phyloP scores from a whole-genome alignment of 177 flowering plant species.

The Vitis hybrid region DNA sequence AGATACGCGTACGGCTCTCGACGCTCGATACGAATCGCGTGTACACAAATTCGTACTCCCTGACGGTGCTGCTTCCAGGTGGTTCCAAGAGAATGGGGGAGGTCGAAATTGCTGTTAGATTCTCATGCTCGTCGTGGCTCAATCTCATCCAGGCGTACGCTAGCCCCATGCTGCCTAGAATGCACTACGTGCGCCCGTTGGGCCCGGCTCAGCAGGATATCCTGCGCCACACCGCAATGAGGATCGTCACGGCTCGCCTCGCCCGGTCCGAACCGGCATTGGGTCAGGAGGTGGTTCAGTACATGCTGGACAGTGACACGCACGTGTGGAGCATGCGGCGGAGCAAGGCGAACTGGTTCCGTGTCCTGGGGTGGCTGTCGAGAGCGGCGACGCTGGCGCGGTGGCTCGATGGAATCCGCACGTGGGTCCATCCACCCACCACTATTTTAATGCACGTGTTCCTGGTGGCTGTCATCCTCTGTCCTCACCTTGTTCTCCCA shows the following conservation, averaged over 20 bases:
- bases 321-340: conserved; percentile 93
- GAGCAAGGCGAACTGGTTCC: conserved; percentile 88
- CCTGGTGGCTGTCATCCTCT: conserved; percentile 52
- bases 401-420: conserved; percentile 77
- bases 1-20: conserved; percentile 75
- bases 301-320: conserved; percentile 71
- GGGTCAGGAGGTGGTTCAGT: conserved; percentile 91
- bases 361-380: conserved; percentile 64
- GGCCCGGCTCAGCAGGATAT: conserved; percentile 76
- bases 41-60: conserved; percentile 57
- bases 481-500: conserved; percentile 77
- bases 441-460: conserved; percentile 70
- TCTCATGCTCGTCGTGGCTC: conserved; percentile 79
- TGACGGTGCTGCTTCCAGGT: conserved; percentile 55
- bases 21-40: conserved; percentile 77
- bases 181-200: conserved; percentile 86
- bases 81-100: conserved; percentile 92
- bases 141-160: conserved; percentile 63
- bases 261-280: conserved; percentile 86
- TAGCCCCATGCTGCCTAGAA: conserved; percentile 78
- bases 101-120: conserved; percentile 73
- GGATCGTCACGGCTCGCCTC: conserved; percentile 66
- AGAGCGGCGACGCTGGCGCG: conserved; percentile 50
- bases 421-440: conserved; percentile 78
- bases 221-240: conserved; percentile 74